Base-by-base conservation (phyloP, 2,329 filamentous ascomycete genomes). In the Exophiala lecanii-corni region DNA sequence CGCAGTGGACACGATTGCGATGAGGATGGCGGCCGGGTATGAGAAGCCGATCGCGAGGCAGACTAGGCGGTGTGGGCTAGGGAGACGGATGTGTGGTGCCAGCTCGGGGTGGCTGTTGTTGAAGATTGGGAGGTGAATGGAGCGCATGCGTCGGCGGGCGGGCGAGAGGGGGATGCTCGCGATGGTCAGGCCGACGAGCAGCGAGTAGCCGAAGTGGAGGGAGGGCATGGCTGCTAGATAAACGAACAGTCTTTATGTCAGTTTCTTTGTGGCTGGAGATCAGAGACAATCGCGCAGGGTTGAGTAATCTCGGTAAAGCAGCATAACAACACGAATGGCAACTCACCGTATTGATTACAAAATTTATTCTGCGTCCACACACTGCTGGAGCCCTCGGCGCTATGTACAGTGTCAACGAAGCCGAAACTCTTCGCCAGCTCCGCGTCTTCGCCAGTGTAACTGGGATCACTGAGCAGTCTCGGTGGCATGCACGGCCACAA, bases 211-310 rank as follows among this genome's bases (percentile, higher is more conserved):
- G 57, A 87, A 87, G 61, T 87, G 83, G 12, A 87, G 71, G 0
- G 79, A 84, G 1, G 83, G 83, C 83, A 87, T 87, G 5, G 83
- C 83, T 41, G 80, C 79, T 80, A n/a, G n/a, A n/a, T n/a, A n/a
- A n/a, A n/a, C n/a, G 36, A 13, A 47, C n/a, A n/a, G n/a, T n/a
- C n/a, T 37, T 38, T 23, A 33, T 37, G 33, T 15, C 39, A 32
- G 25, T 33, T 13, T n/a, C n/a, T n/a, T n/a, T n/a, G n/a, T n/a
- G n/a, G n/a, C n/a, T n/a, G n/a, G n/a, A n/a, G n/a, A n/a, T n/a
- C n/a, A n/a, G n/a, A n/a, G n/a, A n/a, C n/a, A n/a, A n/a, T n/a
- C n/a, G n/a, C n/a, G n/a, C n/a, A n/a, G n/a, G n/a, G n/a, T n/a
- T n/a, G n/a, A n/a, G n/a, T n/a, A n/a, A n/a, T n/a, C n/a, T n/a